These are phyloP conservation scores for Cercophora newfieldiana DNA, from an alignment of 495 filamentous ascomycete species.

Conservation along the genomic window DNA sequence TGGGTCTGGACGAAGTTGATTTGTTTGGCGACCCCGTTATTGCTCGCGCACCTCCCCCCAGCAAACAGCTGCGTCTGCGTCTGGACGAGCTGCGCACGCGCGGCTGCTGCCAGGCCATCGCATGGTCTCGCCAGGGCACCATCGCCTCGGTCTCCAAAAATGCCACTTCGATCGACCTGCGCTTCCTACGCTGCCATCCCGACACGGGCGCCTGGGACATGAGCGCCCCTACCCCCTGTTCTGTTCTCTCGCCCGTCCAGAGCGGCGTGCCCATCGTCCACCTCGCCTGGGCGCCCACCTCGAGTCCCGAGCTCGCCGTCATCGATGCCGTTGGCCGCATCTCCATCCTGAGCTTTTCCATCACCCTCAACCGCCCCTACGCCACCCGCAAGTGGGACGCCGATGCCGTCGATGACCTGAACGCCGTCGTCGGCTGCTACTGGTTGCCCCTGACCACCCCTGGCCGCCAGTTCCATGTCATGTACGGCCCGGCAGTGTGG, in stretches of 20 bases:
- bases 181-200: slow-evolving; percentile 68
- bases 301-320: slow-evolving; percentile 68
- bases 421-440: slow-evolving; percentile 76
- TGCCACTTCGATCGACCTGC: slow-evolving; percentile 65
- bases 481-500: slow-evolving; percentile 49
- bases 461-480: slow-evolving; percentile 23
- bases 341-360: slow-evolving; percentile 61
- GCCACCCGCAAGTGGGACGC: slow-evolving; percentile 52
- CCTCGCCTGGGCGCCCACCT: slow-evolving; percentile 75
- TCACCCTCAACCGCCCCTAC: slow-evolving; percentile 66
- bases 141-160: slow-evolving; percentile 80
- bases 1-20: slow-evolving; percentile 69
- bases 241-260: slow-evolving; percentile 40
- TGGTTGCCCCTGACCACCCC: slow-evolving; percentile 65
- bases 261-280: slow-evolving; percentile 59
- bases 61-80: slow-evolving; percentile 68
- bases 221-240: slow-evolving; percentile 54
- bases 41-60: slow-evolving; percentile 46
- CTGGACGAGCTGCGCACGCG: slow-evolving; percentile 75
- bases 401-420: slow-evolving; percentile 69
- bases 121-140: slow-evolving; percentile 87
- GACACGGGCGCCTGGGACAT: slow-evolving; percentile 77
- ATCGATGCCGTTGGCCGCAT: slow-evolving; percentile 74
- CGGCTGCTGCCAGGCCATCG: slow-evolving; percentile 84
- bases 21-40: slow-evolving; percentile 71